Base-by-base conservation (phyloP, 345 rosid genomes). In the Boechera stricta region DNA sequence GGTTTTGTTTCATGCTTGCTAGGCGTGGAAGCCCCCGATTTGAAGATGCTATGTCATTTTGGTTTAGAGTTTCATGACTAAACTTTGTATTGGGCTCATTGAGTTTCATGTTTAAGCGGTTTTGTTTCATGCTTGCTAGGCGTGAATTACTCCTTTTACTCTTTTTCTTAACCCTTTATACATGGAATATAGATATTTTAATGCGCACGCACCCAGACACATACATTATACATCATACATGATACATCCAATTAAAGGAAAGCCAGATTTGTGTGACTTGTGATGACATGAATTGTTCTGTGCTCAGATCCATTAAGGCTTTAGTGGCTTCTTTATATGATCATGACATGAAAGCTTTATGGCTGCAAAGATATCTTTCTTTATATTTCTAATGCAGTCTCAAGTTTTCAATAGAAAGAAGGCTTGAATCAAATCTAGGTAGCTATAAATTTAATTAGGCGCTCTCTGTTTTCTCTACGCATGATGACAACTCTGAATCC, bases 261-360 rank as follows among this genome's bases (percentile, higher is more conserved):
- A 12, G 47, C 15, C 5, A 42, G 4, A 11, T 10, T 41, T 41
- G 5, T 41, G 13, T 41, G 13, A 41, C 45, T 41, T 42, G 47
- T 42, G 4, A 4, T 42, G 47, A 6, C 47, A 11, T 42, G 15
- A 42, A 55, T 64, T 73, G n/a, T 53, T 32, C 1, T 21, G 71
- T 56, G 78, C 13, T 64, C 58, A 3, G 32, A 26, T 47, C 78
- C 78, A 56, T 36, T 47, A 35, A 66, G 51, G 51, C 35, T 21
- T 55, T 9, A 74, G 72, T 65, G 78, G 65, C 56, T 73, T 47
- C 2, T 44, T 55, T 6, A 32, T 74, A 44, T 73, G 55, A 73
- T 73, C 47, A 54, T 28, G 11, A 64, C 11, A 44, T 52, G 48
- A 64, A 52, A 53, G 7, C 47, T 42, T 29, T 53, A 21, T 54